Evolutionary conservation across 257 asterid species (phyloP).

Genomic region (Ajuga chamaepitys): DNA sequence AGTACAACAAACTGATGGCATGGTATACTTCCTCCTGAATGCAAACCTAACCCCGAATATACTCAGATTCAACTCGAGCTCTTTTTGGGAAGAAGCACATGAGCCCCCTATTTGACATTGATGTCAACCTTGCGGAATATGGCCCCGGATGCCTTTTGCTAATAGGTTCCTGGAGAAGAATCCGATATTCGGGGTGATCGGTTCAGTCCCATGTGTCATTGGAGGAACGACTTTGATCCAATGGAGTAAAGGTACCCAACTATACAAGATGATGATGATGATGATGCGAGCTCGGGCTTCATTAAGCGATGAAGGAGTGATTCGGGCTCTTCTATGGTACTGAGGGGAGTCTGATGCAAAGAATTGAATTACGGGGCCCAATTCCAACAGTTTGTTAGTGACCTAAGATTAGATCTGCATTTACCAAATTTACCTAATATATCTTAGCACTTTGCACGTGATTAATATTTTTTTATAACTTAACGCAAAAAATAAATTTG

Average conservation of each 20-base stretch:
- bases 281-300: conserved; percentile 34
- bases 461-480: no score
- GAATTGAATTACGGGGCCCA: neutral
- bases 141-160: conserved; percentile 69
- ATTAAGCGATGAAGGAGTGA: conserved; percentile 4
- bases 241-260: conserved; percentile 28
- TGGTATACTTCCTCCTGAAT: conserved; percentile 42
- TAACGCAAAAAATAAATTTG: no score
- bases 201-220: conserved; percentile 53
- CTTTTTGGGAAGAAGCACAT: conserved; percentile 33
- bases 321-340: conserved; percentile 36
- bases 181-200: conserved; percentile 32
- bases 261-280: conserved; percentile 29
- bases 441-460: no score
- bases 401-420: conserved; percentile 27
- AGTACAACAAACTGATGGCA: conserved; percentile 45
- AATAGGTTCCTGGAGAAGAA: conserved; percentile 24
- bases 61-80: conserved; percentile 26
- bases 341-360: conserved; percentile 36
- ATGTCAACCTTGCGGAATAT: conserved; percentile 38
- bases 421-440: conserved; percentile 24
- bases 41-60: conserved; percentile 22
- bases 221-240: conserved; percentile 36
- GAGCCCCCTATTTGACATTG: conserved; percentile 64
- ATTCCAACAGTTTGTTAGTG: conserved; percentile 11